Conservation (phyloP, 2,329 filamentous ascomycete genomes). For the Monosporascus sp. region DNA sequence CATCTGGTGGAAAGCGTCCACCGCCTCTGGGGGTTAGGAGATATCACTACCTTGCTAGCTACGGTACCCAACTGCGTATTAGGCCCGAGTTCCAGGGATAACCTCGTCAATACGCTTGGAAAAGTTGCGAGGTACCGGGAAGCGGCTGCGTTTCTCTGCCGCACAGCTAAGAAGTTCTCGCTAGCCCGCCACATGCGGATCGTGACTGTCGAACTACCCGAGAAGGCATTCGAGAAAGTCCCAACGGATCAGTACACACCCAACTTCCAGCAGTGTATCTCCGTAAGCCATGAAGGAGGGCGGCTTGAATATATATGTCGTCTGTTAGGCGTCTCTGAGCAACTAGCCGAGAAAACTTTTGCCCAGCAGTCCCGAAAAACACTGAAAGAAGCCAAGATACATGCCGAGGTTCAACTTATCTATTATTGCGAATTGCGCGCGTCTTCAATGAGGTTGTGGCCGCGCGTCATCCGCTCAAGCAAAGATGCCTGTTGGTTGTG, state of each 20-base stretch:
- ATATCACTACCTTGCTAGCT: constrained; percentile 9
- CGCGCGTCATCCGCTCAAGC: constrained; percentile 41
- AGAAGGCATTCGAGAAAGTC: constrained; percentile 17
- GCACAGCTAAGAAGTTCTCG: constrained; percentile 24
- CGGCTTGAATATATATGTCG: background rate
- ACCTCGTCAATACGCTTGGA: constrained; percentile 26
- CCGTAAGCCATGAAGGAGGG: constrained; percentile 7
- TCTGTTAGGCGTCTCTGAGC: constrained; percentile 1
- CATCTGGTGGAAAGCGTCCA: constrained; percentile 25
- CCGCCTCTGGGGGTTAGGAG: constrained; percentile 15
- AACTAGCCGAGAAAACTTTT: constrained; percentile 6
- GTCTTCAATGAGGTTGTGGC: constrained; percentile 14
- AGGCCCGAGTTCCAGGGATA: constrained; percentile 5
- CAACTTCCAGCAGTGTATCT: constrained; percentile 2
- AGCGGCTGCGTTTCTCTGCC: constrained; percentile 27
- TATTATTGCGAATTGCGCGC: constrained; percentile 34
- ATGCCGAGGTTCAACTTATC: constrained; percentile 47
- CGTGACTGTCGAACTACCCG: constrained; percentile 23
- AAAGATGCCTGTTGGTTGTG: constrained; percentile 49
- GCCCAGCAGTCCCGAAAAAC: constrained; percentile 8
- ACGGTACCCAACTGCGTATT: constrained; percentile 17
- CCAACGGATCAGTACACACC: background rate
- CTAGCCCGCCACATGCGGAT: constrained; percentile 25
- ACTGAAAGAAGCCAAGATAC: constrained; percentile 31
- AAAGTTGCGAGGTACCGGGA: constrained; percentile 35